Base-by-base conservation (phyloP, 345 rosid species). In the Adansonia digitata region DNA sequence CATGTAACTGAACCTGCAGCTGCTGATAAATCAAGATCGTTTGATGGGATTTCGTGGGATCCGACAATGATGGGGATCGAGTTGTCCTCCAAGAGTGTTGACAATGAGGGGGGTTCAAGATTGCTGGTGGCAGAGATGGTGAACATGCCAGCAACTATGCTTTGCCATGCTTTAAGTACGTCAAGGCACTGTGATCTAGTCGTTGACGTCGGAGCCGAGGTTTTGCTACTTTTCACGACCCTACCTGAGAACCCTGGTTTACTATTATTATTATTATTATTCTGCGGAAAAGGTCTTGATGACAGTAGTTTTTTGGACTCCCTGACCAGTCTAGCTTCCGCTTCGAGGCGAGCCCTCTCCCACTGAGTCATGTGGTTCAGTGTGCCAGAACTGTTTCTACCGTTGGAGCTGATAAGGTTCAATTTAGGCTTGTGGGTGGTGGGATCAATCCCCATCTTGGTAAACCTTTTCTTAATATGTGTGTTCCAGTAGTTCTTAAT, bases 401-500 rank as follows among this genome's bases (percentile, higher is more conserved):
- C 62, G 14, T 26, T 37, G 29, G 49, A 64, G 59, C 42, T 12
- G 13, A 74, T 17, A 29, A 18, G 9, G 34, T 52, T 17, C 39
- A 67, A 69, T 46, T 74, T 79, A 73, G 87, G 80, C 77, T 84
- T 82, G 74, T 88, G 89, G 56, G 88, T 88, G 40, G 55, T 10
- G 0, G 88, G 86, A 67, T 85, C 82, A 10, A 83, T 77, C 24
- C 86, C 91, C 82, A 82, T 80, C 27, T 79, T 83, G 39, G 60
- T 26, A 11, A 88, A 67, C 75, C 77, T 74, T 71, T 88, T 88
- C 80, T 83, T 85, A 24, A 86, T 77, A 73, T 84, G 87, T 8
- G 88, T 83, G 78, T 88, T 88, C 88, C 89, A 88, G 65, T 88
- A 75, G 75, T 88, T 86, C 72, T 88, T 88, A 40, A 88, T 86